These are phyloP conservation scores for Knoxia roxburghii DNA, from an alignment of 257 asterid species.

Conservation along the genomic window DNA sequence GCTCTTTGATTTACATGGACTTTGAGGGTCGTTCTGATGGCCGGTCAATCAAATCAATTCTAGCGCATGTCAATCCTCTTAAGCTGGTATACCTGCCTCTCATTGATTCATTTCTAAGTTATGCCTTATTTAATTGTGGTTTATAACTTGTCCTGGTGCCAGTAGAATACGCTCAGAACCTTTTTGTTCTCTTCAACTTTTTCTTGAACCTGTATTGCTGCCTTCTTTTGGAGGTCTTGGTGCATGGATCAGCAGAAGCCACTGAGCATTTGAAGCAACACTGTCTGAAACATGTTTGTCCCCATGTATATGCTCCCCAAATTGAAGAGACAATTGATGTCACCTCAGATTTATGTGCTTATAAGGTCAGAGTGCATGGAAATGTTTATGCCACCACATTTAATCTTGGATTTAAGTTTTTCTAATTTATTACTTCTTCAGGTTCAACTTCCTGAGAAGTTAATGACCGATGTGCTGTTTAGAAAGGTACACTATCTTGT, in stretches of 20 bases:
- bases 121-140: neutral
- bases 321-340: slow-evolving; percentile 93
- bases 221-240: slow-evolving; percentile 69
- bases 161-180: neutral
- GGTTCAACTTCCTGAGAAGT: slow-evolving; percentile 93
- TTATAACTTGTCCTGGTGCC: too few relatives aligned
- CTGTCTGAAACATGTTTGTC: slow-evolving; percentile 77
- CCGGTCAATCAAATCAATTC: slow-evolving; percentile 86
- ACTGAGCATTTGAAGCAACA: slow-evolving; percentile 95
- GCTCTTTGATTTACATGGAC: slow-evolving; percentile 81
- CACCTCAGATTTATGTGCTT: slow-evolving; percentile 98
- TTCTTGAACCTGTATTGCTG: slow-evolving; percentile 7
- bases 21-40: slow-evolving; percentile 99
- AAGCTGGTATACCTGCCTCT: slow-evolving; percentile 61
- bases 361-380: slow-evolving; percentile 48
- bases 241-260: slow-evolving; percentile 99
- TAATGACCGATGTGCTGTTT: slow-evolving; percentile 83
- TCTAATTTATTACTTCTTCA: slow-evolving; percentile 23
- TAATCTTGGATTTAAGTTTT: slow-evolving; percentile 22
- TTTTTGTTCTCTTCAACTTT: neutral
- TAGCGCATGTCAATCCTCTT: slow-evolving; percentile 85
- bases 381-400: slow-evolving; percentile 8
- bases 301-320: slow-evolving; percentile 90
- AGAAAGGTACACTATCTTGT: slow-evolving; percentile 60
- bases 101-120: neutral